Base-by-base conservation (phyloP, 306 rosid species). In the Luffa acutangula region DNA sequence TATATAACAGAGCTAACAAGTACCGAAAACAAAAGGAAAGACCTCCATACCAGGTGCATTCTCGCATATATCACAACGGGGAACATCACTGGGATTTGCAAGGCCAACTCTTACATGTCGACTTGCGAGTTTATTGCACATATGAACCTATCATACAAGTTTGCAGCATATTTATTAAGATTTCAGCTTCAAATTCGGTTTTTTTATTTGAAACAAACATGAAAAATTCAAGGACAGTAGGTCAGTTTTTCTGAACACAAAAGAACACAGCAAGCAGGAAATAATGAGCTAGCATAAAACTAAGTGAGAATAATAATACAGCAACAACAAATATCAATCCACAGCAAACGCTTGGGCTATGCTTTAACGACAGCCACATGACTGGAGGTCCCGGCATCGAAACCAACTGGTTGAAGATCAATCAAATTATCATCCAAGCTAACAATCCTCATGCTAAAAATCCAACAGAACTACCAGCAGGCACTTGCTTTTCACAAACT, bases 91-190 rank as follows among this genome's bases (percentile, higher is more conserved):
- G 62, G 96, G 96, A 79, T 64, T 88, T 75, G 90, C 93, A 71
- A 91, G 85, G 69, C 93, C 89, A 77, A 91, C 96, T 59, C 96
- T 84, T 36, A 91, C 84, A 70, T 91, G 96, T 83, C 91, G 87
- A 66, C 87, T 86, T n/a, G 96, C 96, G 71, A 89, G 96, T 78
- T 86, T 91, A 82, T 91, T 91, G 80, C 96, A 91, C 92, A 85
- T 77, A 80, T 91, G 96, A 9, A 91, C 92, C 96, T 91, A 31
- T 15, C 78, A 73, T 15, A 52, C 60, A 73, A 69, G 59, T 72
- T 72, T 4, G 18, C 76, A 70, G 11, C n/a, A 48, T 31, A 73
- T 73, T 73, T 31, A 31, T 48, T 31, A 73, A 49, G 77, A 31
- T 21, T 51, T 13, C 63, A 75, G 60, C 78, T 18, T 36, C 1